Evolutionary conservation across 2,329 filamentous ascomycete genomes (phyloP), one percentile per base, ranked within the genome.

Genomic region (Talaromyces verruculosus): DNA sequence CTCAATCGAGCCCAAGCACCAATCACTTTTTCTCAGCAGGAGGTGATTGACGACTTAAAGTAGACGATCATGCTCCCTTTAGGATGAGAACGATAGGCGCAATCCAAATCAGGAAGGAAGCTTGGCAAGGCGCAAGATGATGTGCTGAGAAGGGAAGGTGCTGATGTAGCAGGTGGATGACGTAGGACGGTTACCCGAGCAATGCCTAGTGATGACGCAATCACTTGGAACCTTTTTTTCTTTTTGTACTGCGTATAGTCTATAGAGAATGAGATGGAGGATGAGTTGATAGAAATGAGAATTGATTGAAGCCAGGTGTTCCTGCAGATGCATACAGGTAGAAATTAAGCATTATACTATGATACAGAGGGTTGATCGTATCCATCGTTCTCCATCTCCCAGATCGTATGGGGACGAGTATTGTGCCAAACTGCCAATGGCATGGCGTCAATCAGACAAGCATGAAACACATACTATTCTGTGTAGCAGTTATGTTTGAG

Each of bases 1-100:
- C 55, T 59, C 55, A 59, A 59, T 59, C 55, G 55, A 41, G 37
- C n/a, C 13, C 8, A 22, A 19, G 28, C 30, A 39, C 53, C 53
- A 58, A 58, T 58, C 53, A 39, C n/a, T 10, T n/a, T n/a, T n/a
- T 43, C 4, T 3, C n/a, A 3, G 3, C 2, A 22, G 51, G 2
- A 6, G 30, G 17, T 19, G 47, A 30, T 17, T 5, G 8, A 30
- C 15, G 47, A 15, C 22, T 19, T 57, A 37, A 33, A 33, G 25
- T 53, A 33, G 49, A 30, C 28, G 49, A 33, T 53, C 49, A 33
- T 53, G 5, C 7, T 49, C 22, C 5, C 15, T 33, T 30, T 35
- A 3, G 49, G 47, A 13, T 17, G 47, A 30, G 19, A 15, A 30
- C 8, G 25, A 37, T 11, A 7, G 22, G 28, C 4, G 17, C 7